A percentile compares a stretch with the other conserved stretches of the same genome.
Evolutionary conservation across 495 filamentous ascomycete species (phyloP).

Genomic region (Pseudoneurospora amorphoporcata): DNA sequence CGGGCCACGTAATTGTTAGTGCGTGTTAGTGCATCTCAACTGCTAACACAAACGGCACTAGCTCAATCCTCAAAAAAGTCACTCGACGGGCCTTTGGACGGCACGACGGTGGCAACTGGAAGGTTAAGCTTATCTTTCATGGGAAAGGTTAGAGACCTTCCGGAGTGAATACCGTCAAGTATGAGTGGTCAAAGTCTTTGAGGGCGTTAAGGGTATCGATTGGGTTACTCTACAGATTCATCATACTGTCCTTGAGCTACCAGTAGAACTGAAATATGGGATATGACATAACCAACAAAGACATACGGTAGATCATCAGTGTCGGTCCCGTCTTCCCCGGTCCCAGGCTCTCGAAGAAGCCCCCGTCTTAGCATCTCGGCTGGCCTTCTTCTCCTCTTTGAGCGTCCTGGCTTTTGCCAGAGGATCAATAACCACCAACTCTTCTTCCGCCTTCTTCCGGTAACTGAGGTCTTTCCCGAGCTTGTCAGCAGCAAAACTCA

Average conservation of each 20-base stretch:
- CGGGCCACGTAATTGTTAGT: neutral
- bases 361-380: conserved; percentile 39
- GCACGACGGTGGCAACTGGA: neutral
- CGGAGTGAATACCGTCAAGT: neutral
- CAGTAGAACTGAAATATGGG: neutral
- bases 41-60: neutral
- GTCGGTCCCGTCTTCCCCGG: neutral
- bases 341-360: conserved; percentile 46
- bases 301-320: neutral
- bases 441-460: conserved; percentile 78
- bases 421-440: conserved; percentile 91
- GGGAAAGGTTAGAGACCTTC: neutral
- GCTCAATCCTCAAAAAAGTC: neutral
- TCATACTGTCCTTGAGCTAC: neutral
- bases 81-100: neutral
- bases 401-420: conserved; percentile 71
- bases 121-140: neutral
- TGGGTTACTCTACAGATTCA: neutral
- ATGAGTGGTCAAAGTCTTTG: neutral
- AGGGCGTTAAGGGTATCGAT: neutral
- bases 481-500: conserved; percentile 82
- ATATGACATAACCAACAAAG: neutral
- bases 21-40: neutral
- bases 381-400: conserved; percentile 47
- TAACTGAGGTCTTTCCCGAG: conserved; percentile 86